A percentile compares a stretch with the other conserved stretches of the same genome.
These are phyloP conservation scores for Aspergillus transmontanensis DNA, from an alignment of 2,329 filamentous ascomycete genomes.

Conservation along the genomic window DNA sequence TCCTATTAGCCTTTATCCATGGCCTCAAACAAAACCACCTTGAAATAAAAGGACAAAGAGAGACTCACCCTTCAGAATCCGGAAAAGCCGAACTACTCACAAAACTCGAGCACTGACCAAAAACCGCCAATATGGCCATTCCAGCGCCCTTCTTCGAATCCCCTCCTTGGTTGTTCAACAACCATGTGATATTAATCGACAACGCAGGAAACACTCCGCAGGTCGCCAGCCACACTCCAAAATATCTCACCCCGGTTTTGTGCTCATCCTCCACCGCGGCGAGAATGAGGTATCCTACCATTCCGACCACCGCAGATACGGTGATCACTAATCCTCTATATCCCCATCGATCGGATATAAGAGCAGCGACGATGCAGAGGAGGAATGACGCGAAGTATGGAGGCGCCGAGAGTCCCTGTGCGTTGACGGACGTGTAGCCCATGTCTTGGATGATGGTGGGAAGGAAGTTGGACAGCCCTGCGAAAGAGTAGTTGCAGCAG, in stretches of 20 bases:
- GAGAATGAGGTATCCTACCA: slow-evolving; percentile 39
- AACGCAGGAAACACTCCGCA: slow-evolving; percentile 28
- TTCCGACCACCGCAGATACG: slow-evolving; percentile 26
- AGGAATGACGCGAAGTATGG: slow-evolving; percentile 46
- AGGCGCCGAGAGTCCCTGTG: slow-evolving; percentile 47
- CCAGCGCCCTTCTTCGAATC: slow-evolving; percentile 29
- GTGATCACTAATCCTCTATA: slow-evolving; percentile 40
- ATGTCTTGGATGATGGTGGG: slow-evolving; percentile 46
- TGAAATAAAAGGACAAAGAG: background rate
- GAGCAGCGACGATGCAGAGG: slow-evolving; percentile 29
- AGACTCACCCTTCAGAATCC: slow-evolving; percentile 18
- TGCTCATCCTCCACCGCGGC: slow-evolving; percentile 27
- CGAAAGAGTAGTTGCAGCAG: slow-evolving; percentile 42
- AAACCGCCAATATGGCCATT: slow-evolving; percentile 26
- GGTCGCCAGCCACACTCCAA: slow-evolving; percentile 41
- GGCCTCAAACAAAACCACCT: no score
- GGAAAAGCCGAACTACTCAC: slow-evolving; percentile 28
- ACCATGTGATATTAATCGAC: slow-evolving; percentile 28
- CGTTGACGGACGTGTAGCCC: slow-evolving; percentile 43
- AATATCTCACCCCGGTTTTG: slow-evolving; percentile 37
- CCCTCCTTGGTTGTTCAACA: slow-evolving; percentile 29
- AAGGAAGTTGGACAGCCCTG: slow-evolving; percentile 44
- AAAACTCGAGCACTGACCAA: slow-evolving; percentile 29
- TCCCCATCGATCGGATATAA: slow-evolving; percentile 39
- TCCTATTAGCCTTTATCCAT: background rate